A percentile compares a stretch with the other conserved stretches of the same genome.
These are phyloP conservation scores for Boletus subparvulus DNA, from an alignment of 768 basidiomycete species.

Conservation along the genomic window DNA sequence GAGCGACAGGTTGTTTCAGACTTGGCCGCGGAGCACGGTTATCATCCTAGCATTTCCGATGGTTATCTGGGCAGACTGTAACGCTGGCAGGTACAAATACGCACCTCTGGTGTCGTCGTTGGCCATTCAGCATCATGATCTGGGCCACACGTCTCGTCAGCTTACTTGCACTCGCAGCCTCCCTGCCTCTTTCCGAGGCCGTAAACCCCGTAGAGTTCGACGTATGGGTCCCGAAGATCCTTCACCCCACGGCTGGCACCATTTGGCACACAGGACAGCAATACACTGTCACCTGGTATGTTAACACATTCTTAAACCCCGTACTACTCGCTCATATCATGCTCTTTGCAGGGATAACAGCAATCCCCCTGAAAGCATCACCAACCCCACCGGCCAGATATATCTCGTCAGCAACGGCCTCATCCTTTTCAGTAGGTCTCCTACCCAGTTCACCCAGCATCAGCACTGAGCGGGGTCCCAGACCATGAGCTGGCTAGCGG, in stretches of 20 bases:
- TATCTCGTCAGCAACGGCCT: constrained; percentile 24
- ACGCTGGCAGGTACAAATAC: constrained; percentile 3
- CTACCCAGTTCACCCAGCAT: background rate
- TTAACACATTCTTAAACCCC: background rate
- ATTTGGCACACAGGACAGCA: background rate
- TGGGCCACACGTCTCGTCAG: background rate
- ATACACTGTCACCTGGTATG: constrained; percentile 30
- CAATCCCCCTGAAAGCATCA: constrained; percentile 30
- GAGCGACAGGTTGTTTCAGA: background rate
- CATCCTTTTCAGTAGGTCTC: constrained; percentile 27
- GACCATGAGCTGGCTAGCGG: constrained; percentile 18
- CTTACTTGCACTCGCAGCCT: constrained; percentile 11
- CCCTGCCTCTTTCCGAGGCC: constrained; percentile 6
- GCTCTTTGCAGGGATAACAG: constrained; percentile 30
- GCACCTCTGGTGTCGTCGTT: background rate
- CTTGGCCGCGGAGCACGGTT: no score
- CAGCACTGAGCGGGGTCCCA: constrained; percentile 3
- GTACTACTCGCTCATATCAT: background rate
- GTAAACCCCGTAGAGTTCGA: constrained; percentile 3
- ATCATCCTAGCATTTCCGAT: no score
- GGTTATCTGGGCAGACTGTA: no score
- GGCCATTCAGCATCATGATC: constrained; percentile 2
- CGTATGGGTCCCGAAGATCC: constrained; percentile 30
- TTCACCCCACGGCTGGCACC: constrained; percentile 10
- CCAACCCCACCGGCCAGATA: constrained; percentile 31